Percentiles rank a stretch among this genome's conserved stretches.
Conservation (phyloP, 257 asterid species). For the Solanum chmielewskii region DNA sequence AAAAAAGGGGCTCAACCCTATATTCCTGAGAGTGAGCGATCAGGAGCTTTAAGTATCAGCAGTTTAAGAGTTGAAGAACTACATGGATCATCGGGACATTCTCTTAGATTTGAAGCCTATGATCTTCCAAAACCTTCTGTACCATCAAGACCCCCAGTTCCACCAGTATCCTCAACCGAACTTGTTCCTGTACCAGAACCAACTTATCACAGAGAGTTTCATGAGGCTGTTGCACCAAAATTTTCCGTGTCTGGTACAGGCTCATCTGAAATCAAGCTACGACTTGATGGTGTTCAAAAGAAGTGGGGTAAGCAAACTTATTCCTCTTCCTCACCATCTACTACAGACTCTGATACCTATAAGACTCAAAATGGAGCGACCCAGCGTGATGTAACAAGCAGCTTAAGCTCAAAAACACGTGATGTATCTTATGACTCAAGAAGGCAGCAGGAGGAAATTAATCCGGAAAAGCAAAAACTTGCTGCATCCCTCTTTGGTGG, state of each 20-base stretch:
- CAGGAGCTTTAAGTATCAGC: slow-evolving; percentile 39
- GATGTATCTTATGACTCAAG: slow-evolving; percentile 44
- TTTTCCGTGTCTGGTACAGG: slow-evolving; percentile 34
- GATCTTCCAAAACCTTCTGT: slow-evolving; percentile 70
- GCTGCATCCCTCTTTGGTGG: slow-evolving; percentile 96
- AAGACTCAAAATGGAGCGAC: slow-evolving; percentile 47
- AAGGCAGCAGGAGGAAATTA: slow-evolving; percentile 47
- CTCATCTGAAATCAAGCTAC: slow-evolving; percentile 59
- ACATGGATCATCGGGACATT: slow-evolving; percentile 47
- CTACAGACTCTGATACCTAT: slow-evolving; percentile 26
- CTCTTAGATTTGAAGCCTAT: slow-evolving; percentile 90
- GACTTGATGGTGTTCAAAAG: slow-evolving; percentile 86
- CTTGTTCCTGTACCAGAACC: slow-evolving; percentile 69
- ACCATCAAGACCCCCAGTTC: slow-evolving; percentile 32
- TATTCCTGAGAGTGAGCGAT: slow-evolving; percentile 62
- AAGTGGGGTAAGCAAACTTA: slow-evolving; percentile 88
- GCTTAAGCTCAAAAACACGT: slow-evolving; percentile 26
- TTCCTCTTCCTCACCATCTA: slow-evolving; percentile 37
- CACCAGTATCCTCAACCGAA: slow-evolving; percentile 42
- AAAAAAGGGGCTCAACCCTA: slow-evolving; percentile 89
- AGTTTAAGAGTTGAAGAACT: slow-evolving; percentile 56
- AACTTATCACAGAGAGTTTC: slow-evolving; percentile 35
- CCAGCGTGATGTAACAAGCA: slow-evolving; percentile 25
- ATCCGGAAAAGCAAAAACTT: slow-evolving; percentile 76
- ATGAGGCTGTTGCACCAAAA: slow-evolving; percentile 27